These are phyloP conservation scores for Lathyrus sativus DNA, from an alignment of 306 rosid species.

Conservation along the genomic window DNA sequence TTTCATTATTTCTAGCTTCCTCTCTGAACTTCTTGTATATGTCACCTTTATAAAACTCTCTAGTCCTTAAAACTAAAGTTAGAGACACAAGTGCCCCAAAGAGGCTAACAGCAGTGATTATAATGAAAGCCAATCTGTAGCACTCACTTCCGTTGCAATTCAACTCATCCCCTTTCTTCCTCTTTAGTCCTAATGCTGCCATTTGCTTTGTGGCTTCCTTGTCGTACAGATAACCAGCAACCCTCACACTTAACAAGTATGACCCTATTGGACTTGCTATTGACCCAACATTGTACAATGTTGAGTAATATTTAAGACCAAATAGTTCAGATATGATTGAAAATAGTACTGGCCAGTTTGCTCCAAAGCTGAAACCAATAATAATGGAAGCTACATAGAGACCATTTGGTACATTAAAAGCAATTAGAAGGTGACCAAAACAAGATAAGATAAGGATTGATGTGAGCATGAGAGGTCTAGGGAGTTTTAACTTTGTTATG, in stretches of 20 bases:
- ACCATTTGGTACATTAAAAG: constrained; percentile 51
- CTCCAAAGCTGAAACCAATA: constrained; percentile 78
- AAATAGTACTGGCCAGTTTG: constrained; percentile 72
- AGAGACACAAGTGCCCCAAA: constrained; percentile 56
- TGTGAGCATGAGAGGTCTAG: constrained; percentile 56
- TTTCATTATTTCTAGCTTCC: constrained; percentile 7
- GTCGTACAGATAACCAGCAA: constrained; percentile 51
- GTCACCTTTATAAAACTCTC: constrained; percentile 50
- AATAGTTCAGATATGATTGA: constrained; percentile 86
- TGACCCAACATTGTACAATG: constrained; percentile 75
- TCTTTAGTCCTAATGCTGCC: constrained; percentile 32
- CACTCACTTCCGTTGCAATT: constrained; percentile 50
- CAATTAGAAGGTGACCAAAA: constrained; percentile 54
- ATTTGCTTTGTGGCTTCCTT: constrained; percentile 48
- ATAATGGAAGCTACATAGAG: constrained; percentile 64
- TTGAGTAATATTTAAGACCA: constrained; percentile 72
- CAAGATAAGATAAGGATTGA: constrained; percentile 46
- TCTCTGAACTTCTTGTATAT: constrained; percentile 54
- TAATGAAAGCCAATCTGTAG: constrained; percentile 45
- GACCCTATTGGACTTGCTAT: constrained; percentile 68
- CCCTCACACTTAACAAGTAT: constrained; percentile 45
- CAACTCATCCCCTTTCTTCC: constrained; percentile 48
- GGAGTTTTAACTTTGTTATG: constrained; percentile 42
- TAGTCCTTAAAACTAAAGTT: constrained; percentile 51
- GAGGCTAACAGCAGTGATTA: constrained; percentile 45